A percentile compares a stretch with the other conserved stretches of the same genome.
Evolutionary conservation across 768 basidiomycete genomes (phyloP).

Genomic region (Tulasnella sp.): DNA sequence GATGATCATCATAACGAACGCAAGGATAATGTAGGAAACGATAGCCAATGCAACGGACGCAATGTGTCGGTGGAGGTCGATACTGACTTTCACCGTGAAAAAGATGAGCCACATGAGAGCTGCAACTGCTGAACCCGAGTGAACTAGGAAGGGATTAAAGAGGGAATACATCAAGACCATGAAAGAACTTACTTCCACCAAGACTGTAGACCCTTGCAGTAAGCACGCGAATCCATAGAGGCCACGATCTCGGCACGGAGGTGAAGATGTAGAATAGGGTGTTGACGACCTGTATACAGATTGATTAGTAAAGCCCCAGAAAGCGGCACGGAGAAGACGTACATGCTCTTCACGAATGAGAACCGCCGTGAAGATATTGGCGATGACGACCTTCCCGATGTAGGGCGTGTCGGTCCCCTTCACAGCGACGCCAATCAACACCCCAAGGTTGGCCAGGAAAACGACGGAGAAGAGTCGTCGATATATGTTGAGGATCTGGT

Average conservation of each 20-base stretch:
- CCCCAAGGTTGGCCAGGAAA: constrained; percentile 38
- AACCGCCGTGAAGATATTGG: constrained; percentile 11
- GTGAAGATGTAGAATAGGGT: constrained; percentile 11
- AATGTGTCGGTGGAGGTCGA: background rate
- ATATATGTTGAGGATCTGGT: constrained; percentile 44
- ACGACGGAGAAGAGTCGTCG: constrained; percentile 43
- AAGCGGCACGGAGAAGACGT: background rate
- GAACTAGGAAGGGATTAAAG: constrained; percentile 5
- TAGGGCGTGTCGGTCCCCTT: constrained; percentile 1
- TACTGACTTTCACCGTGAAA: constrained; percentile 16
- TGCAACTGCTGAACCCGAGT: constrained; percentile 16
- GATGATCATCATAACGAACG: constrained; percentile 38
- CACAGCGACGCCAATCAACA: constrained; percentile 30
- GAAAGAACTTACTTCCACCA: constrained; percentile 10
- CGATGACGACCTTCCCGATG: constrained; percentile 15
- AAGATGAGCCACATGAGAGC: constrained; percentile 18
- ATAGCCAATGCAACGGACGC: constrained; percentile 5
- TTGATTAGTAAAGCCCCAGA: background rate
- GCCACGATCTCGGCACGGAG: constrained; percentile 1
- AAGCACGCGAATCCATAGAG: constrained; percentile 4
- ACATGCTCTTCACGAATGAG: constrained; percentile 17
- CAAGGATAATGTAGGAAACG: constrained; percentile 29
- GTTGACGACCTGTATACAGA: constrained; percentile 4
- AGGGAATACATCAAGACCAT: background rate
- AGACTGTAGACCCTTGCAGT: constrained; percentile 10